phyloP scores from a whole-genome alignment of 1,284 basidiomycete genomes.

The Fomitiporia mediterranea region DNA sequence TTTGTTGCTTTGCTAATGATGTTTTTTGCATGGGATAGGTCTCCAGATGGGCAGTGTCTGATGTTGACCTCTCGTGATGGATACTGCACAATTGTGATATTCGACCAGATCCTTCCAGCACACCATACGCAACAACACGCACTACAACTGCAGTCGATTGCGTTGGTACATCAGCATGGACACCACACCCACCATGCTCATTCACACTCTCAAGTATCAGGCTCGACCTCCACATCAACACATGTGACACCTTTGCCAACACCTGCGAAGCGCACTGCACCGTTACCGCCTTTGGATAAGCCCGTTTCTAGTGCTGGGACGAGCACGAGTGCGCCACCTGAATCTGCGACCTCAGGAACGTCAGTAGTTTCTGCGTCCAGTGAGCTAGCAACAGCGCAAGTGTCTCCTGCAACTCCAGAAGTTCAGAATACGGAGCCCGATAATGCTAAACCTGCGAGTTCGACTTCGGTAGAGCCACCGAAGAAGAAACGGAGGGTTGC shows the following conservation, averaged over 20 bases:
- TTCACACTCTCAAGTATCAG: slow-evolving; percentile 30
- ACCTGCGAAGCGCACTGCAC: slow-evolving; percentile 49
- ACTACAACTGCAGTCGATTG: slow-evolving; percentile 82
- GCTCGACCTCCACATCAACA: slow-evolving; percentile 34
- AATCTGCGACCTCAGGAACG: not conserved
- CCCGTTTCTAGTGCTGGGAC: not conserved
- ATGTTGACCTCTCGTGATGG: slow-evolving; percentile 93
- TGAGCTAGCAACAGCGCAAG: slow-evolving; percentile 23
- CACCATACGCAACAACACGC: slow-evolving; percentile 86
- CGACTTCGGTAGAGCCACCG: slow-evolving; percentile 42
- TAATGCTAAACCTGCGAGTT: not conserved
- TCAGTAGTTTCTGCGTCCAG: not conserved
- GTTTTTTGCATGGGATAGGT: slow-evolving; percentile 70
- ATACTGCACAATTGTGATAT: slow-evolving; percentile 91
- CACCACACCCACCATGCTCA: slow-evolving; percentile 35
- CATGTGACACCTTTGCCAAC: slow-evolving; percentile 40
- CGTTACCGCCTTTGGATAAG: slow-evolving; percentile 31
- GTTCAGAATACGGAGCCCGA: not conserved
- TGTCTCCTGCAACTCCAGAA: slow-evolving; percentile 3
- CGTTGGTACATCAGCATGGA: slow-evolving; percentile 61
- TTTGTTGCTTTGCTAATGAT: not conserved
- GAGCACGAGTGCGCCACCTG: not conserved
- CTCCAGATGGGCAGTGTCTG: slow-evolving; percentile 90
- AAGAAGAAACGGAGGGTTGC: slow-evolving; percentile 90
- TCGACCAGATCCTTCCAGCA: slow-evolving; percentile 85